Conservation (phyloP, 495 filamentous ascomycete species). For the Clavariopsis aquatica region DNA sequence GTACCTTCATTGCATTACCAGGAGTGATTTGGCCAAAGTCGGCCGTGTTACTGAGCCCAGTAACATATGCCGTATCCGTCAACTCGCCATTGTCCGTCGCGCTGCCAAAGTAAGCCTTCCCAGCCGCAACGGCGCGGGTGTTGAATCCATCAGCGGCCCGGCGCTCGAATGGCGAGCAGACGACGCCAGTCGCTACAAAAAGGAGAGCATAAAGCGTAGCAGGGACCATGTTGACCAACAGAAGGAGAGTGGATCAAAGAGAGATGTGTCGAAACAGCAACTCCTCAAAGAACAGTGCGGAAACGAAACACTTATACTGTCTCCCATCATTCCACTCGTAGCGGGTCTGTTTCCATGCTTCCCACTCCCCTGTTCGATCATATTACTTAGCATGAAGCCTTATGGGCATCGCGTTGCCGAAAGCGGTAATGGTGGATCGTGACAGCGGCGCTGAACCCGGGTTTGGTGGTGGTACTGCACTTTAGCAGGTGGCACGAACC, state of each 20-base stretch:
- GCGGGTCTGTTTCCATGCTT: background rate
- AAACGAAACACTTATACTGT: conserved; percentile 4
- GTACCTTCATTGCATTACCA: conserved; percentile 26
- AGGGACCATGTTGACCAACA: background rate
- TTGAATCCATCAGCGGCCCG: conserved; percentile 47
- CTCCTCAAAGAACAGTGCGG: background rate
- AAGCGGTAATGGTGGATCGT: background rate
- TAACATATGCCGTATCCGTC: conserved; percentile 53
- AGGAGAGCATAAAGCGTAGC: conserved; percentile 2
- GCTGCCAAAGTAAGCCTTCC: conserved; percentile 61
- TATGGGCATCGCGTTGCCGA: background rate
- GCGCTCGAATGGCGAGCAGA: conserved; percentile 14
- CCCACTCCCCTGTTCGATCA: background rate
- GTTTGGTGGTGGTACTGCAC: background rate
- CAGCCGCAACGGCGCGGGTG: conserved; percentile 54
- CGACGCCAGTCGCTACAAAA: conserved; percentile 7
- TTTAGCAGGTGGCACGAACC: background rate
- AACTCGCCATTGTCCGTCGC: conserved; percentile 58
- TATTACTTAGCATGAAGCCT: conserved; percentile 1
- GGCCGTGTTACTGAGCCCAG: conserved; percentile 49
- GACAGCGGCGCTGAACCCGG: background rate
- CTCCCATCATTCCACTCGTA: background rate
- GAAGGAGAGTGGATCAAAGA: background rate
- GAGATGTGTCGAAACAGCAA: background rate
- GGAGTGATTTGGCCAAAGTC: conserved; percentile 44